These are phyloP conservation scores for Alternaria gansuensis DNA, from an alignment of 2,329 filamentous ascomycete genomes.

Conservation along the genomic window DNA sequence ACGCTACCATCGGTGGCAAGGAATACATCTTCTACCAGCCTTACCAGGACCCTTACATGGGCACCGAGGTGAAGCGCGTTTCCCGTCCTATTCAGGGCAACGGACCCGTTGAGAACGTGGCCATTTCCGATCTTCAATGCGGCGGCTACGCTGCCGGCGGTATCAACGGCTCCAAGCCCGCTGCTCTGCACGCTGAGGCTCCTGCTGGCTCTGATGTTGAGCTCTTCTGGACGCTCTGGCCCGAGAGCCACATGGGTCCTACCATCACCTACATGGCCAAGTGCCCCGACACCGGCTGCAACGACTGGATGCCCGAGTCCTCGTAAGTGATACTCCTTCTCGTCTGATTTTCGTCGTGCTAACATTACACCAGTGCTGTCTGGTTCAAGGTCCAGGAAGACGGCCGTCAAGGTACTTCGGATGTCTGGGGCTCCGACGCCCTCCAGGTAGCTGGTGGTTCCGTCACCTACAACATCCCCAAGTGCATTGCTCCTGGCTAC, in stretches of 20 bases:
- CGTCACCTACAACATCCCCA: constrained; percentile 64
- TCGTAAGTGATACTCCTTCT: constrained; percentile 31
- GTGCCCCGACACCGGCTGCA: constrained; percentile 63
- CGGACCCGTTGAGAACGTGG: constrained; percentile 65
- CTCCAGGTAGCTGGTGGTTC: constrained; percentile 58
- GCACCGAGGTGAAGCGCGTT: constrained; percentile 56
- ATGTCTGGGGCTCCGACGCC: constrained; percentile 59
- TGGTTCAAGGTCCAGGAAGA: constrained; percentile 66
- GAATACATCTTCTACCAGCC: constrained; percentile 50
- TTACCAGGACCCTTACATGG: constrained; percentile 47
- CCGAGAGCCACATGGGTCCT: constrained; percentile 62
- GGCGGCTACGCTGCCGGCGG: constrained; percentile 63
- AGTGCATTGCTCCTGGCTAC: constrained; percentile 62
- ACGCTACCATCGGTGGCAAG: constrained; percentile 46
- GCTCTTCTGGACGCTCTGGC: constrained; percentile 65
- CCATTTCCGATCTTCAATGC: constrained; percentile 65
- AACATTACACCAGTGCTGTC: constrained; percentile 52
- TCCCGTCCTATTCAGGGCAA: constrained; percentile 67
- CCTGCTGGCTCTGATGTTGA: constrained; percentile 64
- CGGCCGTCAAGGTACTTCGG: constrained; percentile 61
- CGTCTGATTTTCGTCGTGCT: constrained; percentile 12
- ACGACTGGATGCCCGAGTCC: constrained; percentile 59
- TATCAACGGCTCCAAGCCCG: constrained; percentile 61
- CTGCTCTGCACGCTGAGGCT: constrained; percentile 63
- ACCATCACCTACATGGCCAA: constrained; percentile 68